Base-by-base conservation (phyloP, 345 rosid species). In the Aquilaria sinensis region DNA sequence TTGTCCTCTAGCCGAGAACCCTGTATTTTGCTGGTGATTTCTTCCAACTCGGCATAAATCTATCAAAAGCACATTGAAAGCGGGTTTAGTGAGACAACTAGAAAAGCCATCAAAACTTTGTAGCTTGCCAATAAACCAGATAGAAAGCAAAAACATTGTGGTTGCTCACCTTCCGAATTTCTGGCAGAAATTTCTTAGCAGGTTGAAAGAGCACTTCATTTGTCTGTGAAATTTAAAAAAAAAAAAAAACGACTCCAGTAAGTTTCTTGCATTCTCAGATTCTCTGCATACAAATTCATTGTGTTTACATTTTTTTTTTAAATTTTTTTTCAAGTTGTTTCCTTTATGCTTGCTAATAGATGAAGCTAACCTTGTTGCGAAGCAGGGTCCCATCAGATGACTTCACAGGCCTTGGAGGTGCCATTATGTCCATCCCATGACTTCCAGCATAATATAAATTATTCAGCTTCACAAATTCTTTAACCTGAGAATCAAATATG, bases 381-480 rank as follows among this genome's bases (percentile, higher is more conserved):
- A 41, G 56, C 23, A 56, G 29, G 31, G 57, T 56, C 1, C 60
- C 62, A 51, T 67, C 62, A 52, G 10, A 33, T 3, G 60, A 56
- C 32, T 70, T 74, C 31, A 58, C 51, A 31, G 74, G 59, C 48
- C 45, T 56, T n/a, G 68, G 60, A n/a, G 74, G 74, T 57, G 74
- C 68, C 60, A 60, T 2, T 23, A 79, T 79, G 53, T 79, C 83
- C 80, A 79, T 63, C 2, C 83, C 83, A 68, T 79, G 83, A 58
- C 83, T 79, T 13, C 83, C 80, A 68, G 80, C 83, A 60, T 79
- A 79, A 58, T 70, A 70, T 1, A 79, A 72, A 70, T 68, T 76
- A 33, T 57, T 11, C 32, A 76, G 52, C 64, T 71, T 57, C 5
- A 79, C 83, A 76, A 79, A 79, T 16, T 47, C 66, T 60, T 66